Percentiles rank a stretch among this genome's conserved stretches.
Conservation (phyloP, 495 filamentous ascomycete genomes). For the Neohortaea acidophila region DNA sequence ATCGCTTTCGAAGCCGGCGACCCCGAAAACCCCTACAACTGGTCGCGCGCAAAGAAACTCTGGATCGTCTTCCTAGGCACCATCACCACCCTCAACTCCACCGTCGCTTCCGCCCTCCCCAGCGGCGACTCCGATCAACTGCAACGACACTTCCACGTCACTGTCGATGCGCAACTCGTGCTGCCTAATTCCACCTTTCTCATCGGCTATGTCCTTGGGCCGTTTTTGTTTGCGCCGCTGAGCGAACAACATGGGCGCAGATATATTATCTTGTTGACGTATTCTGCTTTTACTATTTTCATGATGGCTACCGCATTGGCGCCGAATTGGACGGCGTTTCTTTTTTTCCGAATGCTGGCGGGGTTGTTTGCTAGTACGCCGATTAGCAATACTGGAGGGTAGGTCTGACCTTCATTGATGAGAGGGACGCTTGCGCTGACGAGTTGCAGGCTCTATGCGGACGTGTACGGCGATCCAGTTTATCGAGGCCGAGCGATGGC, state of each 20-base stretch:
- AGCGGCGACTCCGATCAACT: slow-evolving; percentile 46
- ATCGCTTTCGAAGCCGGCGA: slow-evolving; percentile 19
- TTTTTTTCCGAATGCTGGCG: no score
- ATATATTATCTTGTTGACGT: no score
- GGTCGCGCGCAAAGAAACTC: slow-evolving; percentile 37
- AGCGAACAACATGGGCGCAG: no score
- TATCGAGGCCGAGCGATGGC: slow-evolving; percentile 54
- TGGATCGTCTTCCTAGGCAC: slow-evolving; percentile 41
- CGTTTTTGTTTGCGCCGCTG: slow-evolving; percentile 25
- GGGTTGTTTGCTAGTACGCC: no score
- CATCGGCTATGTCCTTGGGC: slow-evolving; percentile 54
- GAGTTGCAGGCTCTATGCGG: slow-evolving; percentile 57
- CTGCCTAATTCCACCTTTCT: slow-evolving; percentile 63
- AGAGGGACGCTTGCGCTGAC: slow-evolving; percentile 51
- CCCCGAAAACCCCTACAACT: slow-evolving; percentile 23
- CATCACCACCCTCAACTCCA: slow-evolving; percentile 54
- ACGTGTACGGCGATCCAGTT: slow-evolving; percentile 47
- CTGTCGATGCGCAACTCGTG: slow-evolving; percentile 40
- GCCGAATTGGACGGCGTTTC: no score
- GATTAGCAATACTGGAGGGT: slow-evolving; percentile 50
- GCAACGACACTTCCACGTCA: slow-evolving; percentile 41
- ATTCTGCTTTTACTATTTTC: no score
- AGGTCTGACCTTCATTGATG: slow-evolving; percentile 43
- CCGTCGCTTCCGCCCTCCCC: slow-evolving; percentile 53
- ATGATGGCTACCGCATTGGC: no score